Percentiles rank a stretch among this genome's conserved stretches.
phyloP scores from a whole-genome alignment of 257 asterid genomes.

The Salvia hispanica region DNA sequence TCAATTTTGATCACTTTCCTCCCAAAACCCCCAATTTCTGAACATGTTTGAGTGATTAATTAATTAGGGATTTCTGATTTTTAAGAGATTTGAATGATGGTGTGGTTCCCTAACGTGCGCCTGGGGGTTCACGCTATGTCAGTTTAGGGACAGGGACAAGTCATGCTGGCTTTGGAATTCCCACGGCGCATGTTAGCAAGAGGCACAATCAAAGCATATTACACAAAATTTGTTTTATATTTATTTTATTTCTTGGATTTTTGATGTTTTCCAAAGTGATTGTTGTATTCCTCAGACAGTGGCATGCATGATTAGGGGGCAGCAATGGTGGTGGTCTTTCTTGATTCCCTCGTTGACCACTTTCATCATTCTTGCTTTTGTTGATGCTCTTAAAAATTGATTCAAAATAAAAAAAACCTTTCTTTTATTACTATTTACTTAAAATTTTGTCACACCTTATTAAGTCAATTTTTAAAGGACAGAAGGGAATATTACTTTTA shows the following conservation, averaged over 20 bases:
- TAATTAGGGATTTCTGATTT: conserved; percentile 20
- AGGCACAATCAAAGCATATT: conserved; percentile 12
- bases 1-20: conserved; percentile 7
- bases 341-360: conserved; percentile 47
- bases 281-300: conserved; percentile 32
- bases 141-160: conserved; percentile 61
- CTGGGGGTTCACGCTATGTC: conserved; percentile 59
- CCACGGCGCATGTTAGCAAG: conserved; percentile 45
- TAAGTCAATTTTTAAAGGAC: too few relatives aligned
- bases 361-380: conserved; percentile 37
- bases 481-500: neutral
- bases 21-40: neutral
- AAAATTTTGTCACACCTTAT: too few relatives aligned
- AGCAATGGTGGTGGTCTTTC: conserved; percentile 57
- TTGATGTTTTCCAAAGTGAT: conserved; percentile 25
- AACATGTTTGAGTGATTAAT: too few relatives aligned
- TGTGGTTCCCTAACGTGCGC: conserved; percentile 61
- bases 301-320: conserved; percentile 42
- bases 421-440: too few relatives aligned
- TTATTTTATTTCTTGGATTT: conserved; percentile 20
- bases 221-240: conserved; percentile 16
- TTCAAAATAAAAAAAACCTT: neutral
- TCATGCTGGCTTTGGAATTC: conserved; percentile 55
- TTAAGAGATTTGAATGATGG: conserved; percentile 37
- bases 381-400: conserved; percentile 23